These are phyloP conservation scores for Penicillium canescens DNA, from an alignment of 495 filamentous ascomycete genomes.

Conservation along the genomic window DNA sequence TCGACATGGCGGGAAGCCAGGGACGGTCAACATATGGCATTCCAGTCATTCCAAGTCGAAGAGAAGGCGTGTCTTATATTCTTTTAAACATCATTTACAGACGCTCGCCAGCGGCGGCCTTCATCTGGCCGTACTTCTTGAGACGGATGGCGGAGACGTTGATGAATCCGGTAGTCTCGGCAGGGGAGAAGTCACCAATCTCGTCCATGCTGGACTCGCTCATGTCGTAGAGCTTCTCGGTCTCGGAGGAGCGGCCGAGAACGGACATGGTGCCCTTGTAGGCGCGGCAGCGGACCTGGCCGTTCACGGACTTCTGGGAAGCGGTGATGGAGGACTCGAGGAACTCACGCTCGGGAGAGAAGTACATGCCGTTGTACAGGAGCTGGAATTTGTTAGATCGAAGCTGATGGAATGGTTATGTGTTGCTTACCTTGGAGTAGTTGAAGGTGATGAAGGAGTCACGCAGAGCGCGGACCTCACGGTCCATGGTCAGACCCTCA, in stretches of 20 bases:
- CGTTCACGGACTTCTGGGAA: conserved; percentile 71
- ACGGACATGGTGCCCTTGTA: conserved; percentile 80
- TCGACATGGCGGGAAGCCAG: conserved; percentile 16
- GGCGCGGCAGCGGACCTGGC: conserved; percentile 65
- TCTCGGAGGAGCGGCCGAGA: conserved; percentile 72
- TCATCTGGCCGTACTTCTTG: conserved; percentile 82
- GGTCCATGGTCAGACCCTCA: conserved; percentile 83
- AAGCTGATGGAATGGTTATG: neutral
- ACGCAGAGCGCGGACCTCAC: conserved; percentile 79
- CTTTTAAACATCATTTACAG: conserved; percentile 16
- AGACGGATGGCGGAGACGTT: conserved; percentile 79
- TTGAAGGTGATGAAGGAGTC: conserved; percentile 75
- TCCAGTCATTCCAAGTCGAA: conserved; percentile 10
- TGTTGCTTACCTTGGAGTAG: conserved; percentile 57
- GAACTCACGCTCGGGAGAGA: conserved; percentile 79
- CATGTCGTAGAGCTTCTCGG: conserved; percentile 84
- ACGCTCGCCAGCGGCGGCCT: conserved; percentile 60
- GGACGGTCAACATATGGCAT: conserved; percentile 26
- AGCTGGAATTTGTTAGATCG: conserved; percentile 23
- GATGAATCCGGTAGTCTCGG: conserved; percentile 79
- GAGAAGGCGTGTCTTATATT: conserved; percentile 1
- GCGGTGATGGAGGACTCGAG: conserved; percentile 71
- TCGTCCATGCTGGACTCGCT: conserved; percentile 85
- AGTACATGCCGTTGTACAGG: conserved; percentile 77
- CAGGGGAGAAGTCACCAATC: conserved; percentile 75